Evolutionary conservation across 495 filamentous ascomycete species (phyloP).

Genomic region (Cercophora samala): DNA sequence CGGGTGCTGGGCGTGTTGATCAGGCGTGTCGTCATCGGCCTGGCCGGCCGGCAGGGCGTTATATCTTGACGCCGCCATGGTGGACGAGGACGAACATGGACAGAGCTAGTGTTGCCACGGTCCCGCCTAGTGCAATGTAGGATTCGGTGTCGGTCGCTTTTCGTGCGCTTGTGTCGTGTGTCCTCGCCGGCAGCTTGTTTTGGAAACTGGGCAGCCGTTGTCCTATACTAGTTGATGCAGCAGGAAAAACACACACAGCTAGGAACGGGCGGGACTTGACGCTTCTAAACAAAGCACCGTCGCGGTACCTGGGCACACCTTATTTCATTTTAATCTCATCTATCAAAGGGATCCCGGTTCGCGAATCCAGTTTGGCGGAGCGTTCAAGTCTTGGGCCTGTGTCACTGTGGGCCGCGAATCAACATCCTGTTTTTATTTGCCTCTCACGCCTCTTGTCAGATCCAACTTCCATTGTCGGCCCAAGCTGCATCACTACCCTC

Average conservation of each 20-base stretch:
- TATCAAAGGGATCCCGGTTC: slow-evolving; percentile 12
- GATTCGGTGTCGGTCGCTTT: slow-evolving; percentile 7
- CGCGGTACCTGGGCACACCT: not conserved
- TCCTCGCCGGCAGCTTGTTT: not conserved
- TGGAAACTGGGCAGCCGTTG: not conserved
- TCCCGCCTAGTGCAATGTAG: slow-evolving; percentile 14
- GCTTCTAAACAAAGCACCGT: slow-evolving; percentile 1
- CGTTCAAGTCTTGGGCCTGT: slow-evolving; percentile 2
- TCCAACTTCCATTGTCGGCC: not conserved
- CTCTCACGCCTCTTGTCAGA: not conserved
- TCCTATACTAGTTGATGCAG: not conserved
- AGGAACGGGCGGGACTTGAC: slow-evolving; percentile 3
- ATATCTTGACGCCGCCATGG: slow-evolving; percentile 35
- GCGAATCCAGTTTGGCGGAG: not conserved
- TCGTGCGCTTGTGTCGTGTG: not conserved
- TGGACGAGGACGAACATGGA: slow-evolving; percentile 15
- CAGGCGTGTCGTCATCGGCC: slow-evolving; percentile 26
- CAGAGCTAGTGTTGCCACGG: not conserved
- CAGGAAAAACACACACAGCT: not conserved
- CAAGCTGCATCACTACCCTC: slow-evolving; percentile 2
- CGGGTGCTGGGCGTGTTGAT: not conserved
- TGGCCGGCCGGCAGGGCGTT: slow-evolving; percentile 27
- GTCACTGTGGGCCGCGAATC: slow-evolving; percentile 7
- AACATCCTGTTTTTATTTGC: slow-evolving; percentile 12
- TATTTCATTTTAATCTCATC: slow-evolving; percentile 10